Evolutionary conservation across 1,284 basidiomycete genomes (phyloP), one percentile per base, ranked within the genome.

Genomic region (Puccinia hordei): DNA sequence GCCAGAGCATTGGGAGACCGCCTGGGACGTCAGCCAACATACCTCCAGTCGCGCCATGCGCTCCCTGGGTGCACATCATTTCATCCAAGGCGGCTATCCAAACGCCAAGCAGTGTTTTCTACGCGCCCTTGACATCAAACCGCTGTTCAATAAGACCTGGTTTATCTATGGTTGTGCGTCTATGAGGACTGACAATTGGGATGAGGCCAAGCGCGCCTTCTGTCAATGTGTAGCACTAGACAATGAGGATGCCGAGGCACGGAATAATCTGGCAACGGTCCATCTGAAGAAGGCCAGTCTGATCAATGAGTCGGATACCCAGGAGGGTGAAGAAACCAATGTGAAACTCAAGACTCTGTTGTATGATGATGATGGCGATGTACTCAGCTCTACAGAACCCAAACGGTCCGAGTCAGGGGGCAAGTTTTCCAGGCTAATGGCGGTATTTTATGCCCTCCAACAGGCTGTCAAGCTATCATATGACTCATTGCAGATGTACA

Each of bases 401-500:
- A 13, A 68, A 22, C 22, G 35, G 13, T 38, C n/a, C 15, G 33
- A 27, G n/a, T 55, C 27, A 24, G 63, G 46, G 24, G 35, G 41
- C n/a, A 30, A 96, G 94, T 86, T 87, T 91, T 66, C 90, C 95
- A 57, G 76, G 30, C 46, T 66, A 9, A 78, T 68, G 55, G 49
- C 77, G 27, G 97, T 97, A 0, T 97, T 94, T 89, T 91, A 92
- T n/a, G 96, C 97, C 13, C 91, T 99, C 57, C 91, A 92, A 83
- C 92, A 94, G 82, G 94, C 95, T 4, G 89, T 99, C 81, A 91
- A 91, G 83, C 90, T 90, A 85, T 89, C 90, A 73, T 93, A 93
- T 86, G 91, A 94, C 74, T 95, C 95, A 84, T 99, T 96, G 96
- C 90, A 93, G 22, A 95, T 99, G 90, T 99, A 97, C 97, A 89